Conservation (phyloP, 176 grass and related monocot species). For the Alloteropsis semialata region DNA sequence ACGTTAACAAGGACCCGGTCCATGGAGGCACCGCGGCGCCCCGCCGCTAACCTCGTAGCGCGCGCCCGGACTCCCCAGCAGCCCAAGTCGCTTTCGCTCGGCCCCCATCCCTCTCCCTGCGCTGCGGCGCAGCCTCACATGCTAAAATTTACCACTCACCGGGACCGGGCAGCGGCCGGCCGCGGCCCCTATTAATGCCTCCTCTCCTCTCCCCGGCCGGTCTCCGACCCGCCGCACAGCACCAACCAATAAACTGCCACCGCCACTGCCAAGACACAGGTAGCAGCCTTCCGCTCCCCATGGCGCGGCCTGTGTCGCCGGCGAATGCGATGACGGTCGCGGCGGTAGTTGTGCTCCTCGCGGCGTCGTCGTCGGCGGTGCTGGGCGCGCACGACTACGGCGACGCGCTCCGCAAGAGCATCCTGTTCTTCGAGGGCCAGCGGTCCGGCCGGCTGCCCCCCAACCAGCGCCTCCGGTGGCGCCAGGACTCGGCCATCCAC, state of each 20-base stretch:
- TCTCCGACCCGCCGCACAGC: neutral
- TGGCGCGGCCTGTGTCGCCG: conserved; percentile 4
- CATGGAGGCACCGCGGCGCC: neutral
- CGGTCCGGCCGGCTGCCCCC: conserved; percentile 62
- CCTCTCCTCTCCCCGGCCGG: neutral
- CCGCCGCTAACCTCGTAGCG: neutral
- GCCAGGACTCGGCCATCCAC: conserved; percentile 60
- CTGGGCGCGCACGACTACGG: conserved; percentile 56
- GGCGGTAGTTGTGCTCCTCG: neutral
- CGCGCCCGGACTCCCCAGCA: conserved; percentile 34
- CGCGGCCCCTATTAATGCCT: conserved; percentile 23
- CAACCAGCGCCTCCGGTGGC: conserved; percentile 61
- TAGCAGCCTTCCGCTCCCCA: neutral
- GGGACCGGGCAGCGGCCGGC: no score
- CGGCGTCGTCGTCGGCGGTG: neutral
- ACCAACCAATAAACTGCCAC: conserved; percentile 42
- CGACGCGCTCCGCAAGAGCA: conserved; percentile 81
- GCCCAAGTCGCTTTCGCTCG: conserved; percentile 24
- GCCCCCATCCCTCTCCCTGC: neutral
- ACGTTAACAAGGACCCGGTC: conserved; percentile 16
- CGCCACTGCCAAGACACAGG: neutral
- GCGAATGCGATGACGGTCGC: neutral
- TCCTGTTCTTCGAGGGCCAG: conserved; percentile 93
- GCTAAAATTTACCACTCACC: conserved; percentile 8
- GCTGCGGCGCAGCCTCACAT: conserved; percentile 36